Conservation (phyloP, 805 yeast genomes). For the Nakazawaea wyomingensis region DNA sequence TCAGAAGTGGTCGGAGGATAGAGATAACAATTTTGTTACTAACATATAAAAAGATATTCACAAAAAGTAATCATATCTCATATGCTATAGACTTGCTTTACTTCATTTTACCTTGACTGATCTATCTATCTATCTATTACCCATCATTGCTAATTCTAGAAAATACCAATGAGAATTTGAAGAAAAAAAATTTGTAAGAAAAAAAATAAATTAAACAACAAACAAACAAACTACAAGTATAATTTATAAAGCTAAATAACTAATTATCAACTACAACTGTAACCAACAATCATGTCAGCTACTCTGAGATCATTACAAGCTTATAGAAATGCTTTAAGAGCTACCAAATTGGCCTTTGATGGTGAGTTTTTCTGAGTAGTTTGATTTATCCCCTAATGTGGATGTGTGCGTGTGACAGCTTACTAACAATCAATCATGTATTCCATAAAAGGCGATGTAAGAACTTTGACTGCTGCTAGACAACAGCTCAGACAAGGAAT, state of each 20-base stretch:
- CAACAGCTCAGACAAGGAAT: conserved; percentile 51
- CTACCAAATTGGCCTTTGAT: conserved; percentile 56
- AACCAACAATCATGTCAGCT: conserved; percentile 8
- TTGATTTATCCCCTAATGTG: too few species aligned
- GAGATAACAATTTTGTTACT: too few species aligned
- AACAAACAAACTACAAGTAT: not conserved
- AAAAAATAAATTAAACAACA: not conserved
- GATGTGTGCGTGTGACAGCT: too few species aligned
- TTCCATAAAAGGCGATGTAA: conserved; percentile 38
- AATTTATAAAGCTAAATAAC: not conserved
- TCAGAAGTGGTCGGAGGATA: too few species aligned
- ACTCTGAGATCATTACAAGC: conserved; percentile 28
- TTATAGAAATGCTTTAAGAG: conserved; percentile 62
- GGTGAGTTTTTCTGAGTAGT: conserved; percentile 21
- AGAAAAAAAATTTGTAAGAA: conserved; percentile 1
- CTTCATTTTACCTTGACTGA: too few species aligned
- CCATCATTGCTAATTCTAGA: not conserved
- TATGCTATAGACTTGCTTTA: too few species aligned
- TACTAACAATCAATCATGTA: not conserved
- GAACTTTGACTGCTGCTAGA: conserved; percentile 56
- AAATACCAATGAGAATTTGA: not conserved
- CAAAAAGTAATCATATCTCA: too few species aligned
- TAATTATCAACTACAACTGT: not conserved
- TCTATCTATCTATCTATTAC: too few species aligned
- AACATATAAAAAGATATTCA: too few species aligned